Evolutionary conservation across 768 basidiomycete genomes (phyloP), one percentile per base, ranked within the genome.

Genomic region (Kwoniella dejecticola): DNA sequence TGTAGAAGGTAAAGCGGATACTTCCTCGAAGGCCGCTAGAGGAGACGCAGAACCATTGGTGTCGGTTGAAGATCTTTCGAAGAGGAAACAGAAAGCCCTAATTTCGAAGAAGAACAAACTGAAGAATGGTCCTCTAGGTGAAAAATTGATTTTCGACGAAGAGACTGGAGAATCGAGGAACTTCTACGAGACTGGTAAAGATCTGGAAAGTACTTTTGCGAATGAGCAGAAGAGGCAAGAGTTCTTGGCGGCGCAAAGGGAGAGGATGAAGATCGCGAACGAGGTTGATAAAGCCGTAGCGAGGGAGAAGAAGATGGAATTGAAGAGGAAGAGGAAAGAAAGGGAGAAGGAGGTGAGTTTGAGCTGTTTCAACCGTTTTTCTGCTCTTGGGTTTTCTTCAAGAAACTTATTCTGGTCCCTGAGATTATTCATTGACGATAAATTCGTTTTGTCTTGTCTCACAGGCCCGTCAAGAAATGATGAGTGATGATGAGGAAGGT

Each of bases 251-350:
- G 83, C 82, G 45, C 91, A 95, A 80, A 81, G 86, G 62, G 84
- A 82, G 53, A 88, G 85, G 82, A 83, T 97, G 84, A 83, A 81
- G 68, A 80, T 83, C 11, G 85, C 83, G 24, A 91, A 95, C 75
- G 82, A 86, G 46, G 57, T 80, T 45, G 95, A 99, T 80, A 89
- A 89, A 79, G 84, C 85, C 60, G 85, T 90, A 68, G 92, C 89
- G 5, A 88, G 84, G 77, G 90, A 89, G 74, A 94, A 92, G 84
- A 89, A 87, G 80, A 81, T 83, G 64, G 94, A 96, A 78, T 93
- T 90, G 83, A 96, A 95, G 82, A 81, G 90, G 64, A 95, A 93
- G 80, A 82, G 89, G 72, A 95, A 94, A 80, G 88, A 91, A 57
- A 83, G 84, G 36, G 89, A 90, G 72, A 81, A 79, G 56, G 82